Base-by-base conservation (phyloP, 2,329 filamentous ascomycete genomes). In the Curvularia eragrostidis region DNA sequence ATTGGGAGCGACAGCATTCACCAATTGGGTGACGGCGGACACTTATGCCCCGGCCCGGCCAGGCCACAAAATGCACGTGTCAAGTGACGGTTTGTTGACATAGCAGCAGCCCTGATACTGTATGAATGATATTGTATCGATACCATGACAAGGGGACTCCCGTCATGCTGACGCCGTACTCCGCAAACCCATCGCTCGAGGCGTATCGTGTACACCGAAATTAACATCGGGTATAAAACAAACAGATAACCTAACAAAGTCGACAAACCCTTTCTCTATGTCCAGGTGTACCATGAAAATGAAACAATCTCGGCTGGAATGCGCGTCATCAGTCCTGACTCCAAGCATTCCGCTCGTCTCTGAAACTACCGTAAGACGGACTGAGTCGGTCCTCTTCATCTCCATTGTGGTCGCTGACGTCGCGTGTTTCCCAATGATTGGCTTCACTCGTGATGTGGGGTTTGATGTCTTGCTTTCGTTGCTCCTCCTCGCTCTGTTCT, bases 361-460 rank as follows among this genome's bases (percentile, higher is more conserved):
- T 67, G 58, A 79, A 79, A 64, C 77, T 79, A 55, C 75, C 77
- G 52, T 79, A 79, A n/a, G 76, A 73, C 18, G 73, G 72, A 49
- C 73, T 75, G 4, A 59, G 71, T 15, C 59, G 44, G 15, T 62
- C 58, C 12, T 66, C 41, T 2, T 67, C 61, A 54, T 71, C 63
- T 39, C 65, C 57, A 9, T 39, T 32, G 32, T 54, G 34, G n/a
- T 65, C 52, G 52, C 59, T 65, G 48, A 72, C 70, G 41, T 77
- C 66, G 52, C 75, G 69, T 12, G 58, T 64, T 62, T 80, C 75
- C 81, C 82, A 84, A 24, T 76, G 73, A 43, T 63, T 62, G 12
- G 78, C 78, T 59, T 82, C 80, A 54, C 80, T 78, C 3, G 76
- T 77, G 23, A 78, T 72, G 34, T 75, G 68, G 1, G 76, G 74